Percentiles rank a stretch among this genome's conserved stretches.
Conservation (phyloP, 768 basidiomycete species). For the Termitomyces sp. region DNA sequence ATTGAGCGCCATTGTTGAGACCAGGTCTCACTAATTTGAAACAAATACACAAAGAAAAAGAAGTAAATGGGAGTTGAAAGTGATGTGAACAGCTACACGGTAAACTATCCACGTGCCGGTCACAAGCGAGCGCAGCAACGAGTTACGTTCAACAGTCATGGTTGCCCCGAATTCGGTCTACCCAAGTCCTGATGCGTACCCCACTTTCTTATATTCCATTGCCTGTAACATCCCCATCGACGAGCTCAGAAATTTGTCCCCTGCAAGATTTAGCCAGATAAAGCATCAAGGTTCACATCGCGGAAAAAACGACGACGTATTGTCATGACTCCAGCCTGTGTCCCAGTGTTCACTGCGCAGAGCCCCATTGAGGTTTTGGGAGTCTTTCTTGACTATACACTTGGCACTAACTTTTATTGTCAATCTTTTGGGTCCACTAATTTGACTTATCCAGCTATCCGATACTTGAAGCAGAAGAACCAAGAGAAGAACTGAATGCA, state of each 20-base stretch:
- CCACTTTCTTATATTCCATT: too few species aligned
- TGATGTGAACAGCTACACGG: background rate
- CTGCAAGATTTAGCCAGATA: too few species aligned
- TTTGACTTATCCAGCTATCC: background rate
- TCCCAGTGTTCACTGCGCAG: background rate
- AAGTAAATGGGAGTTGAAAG: background rate
- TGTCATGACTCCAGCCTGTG: background rate
- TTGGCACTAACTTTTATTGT: background rate
- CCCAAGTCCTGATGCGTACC: too few species aligned
- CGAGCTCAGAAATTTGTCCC: background rate
- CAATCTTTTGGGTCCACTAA: background rate
- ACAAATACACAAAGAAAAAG: slow-evolving; percentile 2
- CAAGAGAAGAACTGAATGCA: background rate
- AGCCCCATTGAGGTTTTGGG: background rate
- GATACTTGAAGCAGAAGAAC: background rate
- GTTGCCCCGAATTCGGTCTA: too few species aligned
- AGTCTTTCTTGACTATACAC: background rate
- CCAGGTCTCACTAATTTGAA: background rate
- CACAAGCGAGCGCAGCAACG: too few species aligned
- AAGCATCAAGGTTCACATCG: background rate
- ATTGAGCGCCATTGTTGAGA: slow-evolving; percentile 15
- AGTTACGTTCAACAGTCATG: too few species aligned
- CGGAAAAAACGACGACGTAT: background rate
- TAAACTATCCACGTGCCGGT: slow-evolving; percentile 6
- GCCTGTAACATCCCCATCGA: too few species aligned